Evolutionary conservation across 345 rosid genomes (phyloP).

Genomic region (Orychophragmus violaceus): DNA sequence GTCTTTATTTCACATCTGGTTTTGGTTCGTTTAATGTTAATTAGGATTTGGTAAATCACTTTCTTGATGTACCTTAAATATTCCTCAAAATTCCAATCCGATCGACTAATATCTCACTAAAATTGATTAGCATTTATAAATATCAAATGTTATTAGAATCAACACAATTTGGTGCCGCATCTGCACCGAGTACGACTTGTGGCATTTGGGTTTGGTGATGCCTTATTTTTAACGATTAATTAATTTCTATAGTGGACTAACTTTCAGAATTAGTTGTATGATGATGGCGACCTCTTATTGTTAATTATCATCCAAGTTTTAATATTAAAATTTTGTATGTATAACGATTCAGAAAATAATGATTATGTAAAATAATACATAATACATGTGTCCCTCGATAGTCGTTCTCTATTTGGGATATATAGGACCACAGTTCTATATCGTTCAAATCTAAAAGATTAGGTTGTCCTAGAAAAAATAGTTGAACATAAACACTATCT

Average conservation of each 20-base stretch:
- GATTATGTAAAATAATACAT: neutral
- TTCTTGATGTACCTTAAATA: neutral
- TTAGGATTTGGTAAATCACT: neutral
- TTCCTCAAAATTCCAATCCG: neutral
- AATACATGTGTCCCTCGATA: neutral
- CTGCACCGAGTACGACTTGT: slow-evolving; percentile 13
- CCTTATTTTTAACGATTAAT: neutral
- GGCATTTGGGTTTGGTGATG: neutral
- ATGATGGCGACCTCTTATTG: slow-evolving; percentile 3
- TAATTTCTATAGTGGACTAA: slow-evolving; percentile 16
- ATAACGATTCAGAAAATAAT: slow-evolving; percentile 20
- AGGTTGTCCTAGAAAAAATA: neutral
- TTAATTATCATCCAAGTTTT: neutral
- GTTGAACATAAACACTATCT: neutral
- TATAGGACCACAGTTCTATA: slow-evolving; percentile 15
- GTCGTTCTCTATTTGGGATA: slow-evolving; percentile 6
- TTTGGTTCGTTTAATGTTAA: neutral
- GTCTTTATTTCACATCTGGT: too few relatives aligned
- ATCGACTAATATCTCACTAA: neutral
- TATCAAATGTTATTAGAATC: neutral
- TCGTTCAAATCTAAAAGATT: neutral
- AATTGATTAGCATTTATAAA: neutral
- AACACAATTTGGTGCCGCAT: neutral
- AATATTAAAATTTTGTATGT: neutral
- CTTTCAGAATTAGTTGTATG: slow-evolving; percentile 12